phyloP scores from a whole-genome alignment of 345 rosid species.

The Arabidopsis arenosa region DNA sequence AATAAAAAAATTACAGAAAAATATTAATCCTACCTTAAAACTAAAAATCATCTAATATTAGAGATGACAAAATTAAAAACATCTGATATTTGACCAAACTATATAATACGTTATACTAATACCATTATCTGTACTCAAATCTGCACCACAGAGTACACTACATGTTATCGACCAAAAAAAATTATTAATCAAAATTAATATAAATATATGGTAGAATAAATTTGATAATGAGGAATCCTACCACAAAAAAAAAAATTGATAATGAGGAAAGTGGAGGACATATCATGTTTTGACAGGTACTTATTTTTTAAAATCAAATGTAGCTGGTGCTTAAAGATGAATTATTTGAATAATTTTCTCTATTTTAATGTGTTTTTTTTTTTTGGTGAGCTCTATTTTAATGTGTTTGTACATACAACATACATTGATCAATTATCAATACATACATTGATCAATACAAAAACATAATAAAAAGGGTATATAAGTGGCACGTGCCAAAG shows the following conservation, averaged over 20 bases:
- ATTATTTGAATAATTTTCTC: background rate
- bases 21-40: no score
- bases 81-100: no score
- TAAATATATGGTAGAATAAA: background rate
- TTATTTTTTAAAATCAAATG: background rate
- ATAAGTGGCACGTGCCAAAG: slow-evolving; percentile 47
- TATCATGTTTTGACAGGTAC: slow-evolving; percentile 36
- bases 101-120: no score
- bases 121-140: no score
- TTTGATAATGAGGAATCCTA: background rate
- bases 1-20: no score
- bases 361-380: background rate
- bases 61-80: no score
- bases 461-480: slow-evolving; percentile 8
- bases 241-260: no score
- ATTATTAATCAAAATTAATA: background rate
- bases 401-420: background rate
- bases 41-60: no score
- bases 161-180: background rate
- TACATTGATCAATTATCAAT: background rate
- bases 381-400: no score
- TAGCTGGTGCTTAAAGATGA: slow-evolving; percentile 5
- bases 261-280: slow-evolving; percentile 25
- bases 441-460: background rate
- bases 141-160: no score